phyloP scores from a whole-genome alignment of 768 basidiomycete species.

The Gelatoporia subvermispora region DNA sequence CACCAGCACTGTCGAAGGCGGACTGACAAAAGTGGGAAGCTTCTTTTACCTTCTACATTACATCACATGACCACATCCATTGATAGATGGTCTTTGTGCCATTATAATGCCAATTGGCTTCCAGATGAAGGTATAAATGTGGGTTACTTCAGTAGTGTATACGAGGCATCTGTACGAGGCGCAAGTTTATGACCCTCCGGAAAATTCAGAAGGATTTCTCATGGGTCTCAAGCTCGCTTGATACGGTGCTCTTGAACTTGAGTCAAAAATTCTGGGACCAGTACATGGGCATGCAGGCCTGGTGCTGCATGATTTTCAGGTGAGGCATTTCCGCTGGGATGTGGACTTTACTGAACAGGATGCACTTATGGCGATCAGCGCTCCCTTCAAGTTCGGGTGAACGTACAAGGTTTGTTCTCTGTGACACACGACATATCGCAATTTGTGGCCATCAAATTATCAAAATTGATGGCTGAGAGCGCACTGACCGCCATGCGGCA shows the following conservation, averaged over 20 bases:
- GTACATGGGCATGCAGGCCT: not conserved
- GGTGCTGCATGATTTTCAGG: not conserved
- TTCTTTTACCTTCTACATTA: too few relatives aligned
- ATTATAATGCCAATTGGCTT: too few relatives aligned
- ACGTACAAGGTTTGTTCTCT: not conserved
- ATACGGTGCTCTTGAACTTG: not conserved
- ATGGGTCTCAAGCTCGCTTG: not conserved
- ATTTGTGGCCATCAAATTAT: not conserved
- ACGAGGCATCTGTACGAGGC: too few relatives aligned
- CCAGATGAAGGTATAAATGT: too few relatives aligned
- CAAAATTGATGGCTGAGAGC: not conserved
- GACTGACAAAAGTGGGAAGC: too few relatives aligned
- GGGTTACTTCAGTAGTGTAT: too few relatives aligned
- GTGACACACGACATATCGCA: not conserved
- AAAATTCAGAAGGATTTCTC: not conserved
- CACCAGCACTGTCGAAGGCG: too few relatives aligned
- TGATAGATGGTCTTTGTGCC: too few relatives aligned
- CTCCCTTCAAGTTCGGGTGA: not conserved
- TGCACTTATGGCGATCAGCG: not conserved
- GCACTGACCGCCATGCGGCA: too few relatives aligned
- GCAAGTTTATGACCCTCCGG: too few relatives aligned
- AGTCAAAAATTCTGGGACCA: not conserved
- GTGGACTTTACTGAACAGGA: not conserved
- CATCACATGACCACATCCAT: too few relatives aligned
- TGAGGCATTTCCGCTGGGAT: not conserved